Base-by-base conservation (phyloP, 2,329 filamentous ascomycete species). In the Sarocladium brachiariae region DNA sequence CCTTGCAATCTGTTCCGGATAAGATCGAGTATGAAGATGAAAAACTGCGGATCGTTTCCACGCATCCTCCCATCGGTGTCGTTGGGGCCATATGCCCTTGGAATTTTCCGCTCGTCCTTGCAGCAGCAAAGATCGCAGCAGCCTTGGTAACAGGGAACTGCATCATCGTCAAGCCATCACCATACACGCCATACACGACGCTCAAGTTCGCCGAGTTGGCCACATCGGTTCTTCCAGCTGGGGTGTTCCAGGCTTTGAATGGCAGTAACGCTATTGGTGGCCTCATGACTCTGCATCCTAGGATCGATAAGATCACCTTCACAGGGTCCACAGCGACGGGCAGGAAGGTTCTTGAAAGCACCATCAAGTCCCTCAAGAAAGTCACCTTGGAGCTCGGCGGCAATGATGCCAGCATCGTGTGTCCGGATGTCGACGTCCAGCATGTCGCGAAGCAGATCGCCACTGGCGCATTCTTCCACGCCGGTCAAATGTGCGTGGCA, bases 261-360 rank as follows among this genome's bases (percentile, higher is more conserved):
- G 82, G 81, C 5, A 78, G 78, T 49, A 80, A 84, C 56, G 67
- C 71, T 35, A 72, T 85, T 7, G 81, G 81, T 3, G 77, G 76
- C 0, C 73, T 71, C 70, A 62, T 85, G 50, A 82, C 78, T 0
- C 62, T 61, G 13, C 81, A 85, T 57, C 77, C 78, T 0, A 76
- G 71, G 16, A 74, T 84, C 51, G 71, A 75, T 51, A 85, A 83
- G 70, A 77, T 85, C 60, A 74, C 70, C 56, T 86, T 86, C 64
- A 85, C 82, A 0, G 81, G 82, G 2, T 82, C 77, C 9, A 78
- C 71, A 8, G 68, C 70, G 0, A 83, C 77, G 0, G 81, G 81
- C 10, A 83, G 83, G 68, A 74, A 73, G 62, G 76, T 85, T 50
- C 76, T 81, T 70, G 72, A 72, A 51, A 74, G 70, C 14, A 73